A percentile compares a stretch with the other conserved stretches of the same genome.
Conservation (phyloP, 225 moss, liverwort and hornwort genomes). For the Neckera pumila region DNA sequence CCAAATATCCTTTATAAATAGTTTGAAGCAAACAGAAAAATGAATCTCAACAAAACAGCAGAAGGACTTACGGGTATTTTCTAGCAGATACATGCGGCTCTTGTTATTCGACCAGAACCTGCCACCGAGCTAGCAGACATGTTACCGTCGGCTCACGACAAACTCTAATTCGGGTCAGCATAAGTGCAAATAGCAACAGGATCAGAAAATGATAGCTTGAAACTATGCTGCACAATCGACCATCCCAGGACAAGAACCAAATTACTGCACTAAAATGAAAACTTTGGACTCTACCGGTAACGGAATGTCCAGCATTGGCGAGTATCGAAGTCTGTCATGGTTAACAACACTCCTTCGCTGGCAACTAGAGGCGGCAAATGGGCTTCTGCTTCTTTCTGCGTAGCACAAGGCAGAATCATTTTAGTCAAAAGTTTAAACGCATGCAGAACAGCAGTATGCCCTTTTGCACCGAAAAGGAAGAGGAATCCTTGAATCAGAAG, state of each 20-base stretch:
- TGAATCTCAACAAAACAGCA: not conserved
- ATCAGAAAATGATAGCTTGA: not conserved
- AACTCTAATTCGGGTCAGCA: not conserved
- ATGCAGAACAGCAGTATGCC: not conserved
- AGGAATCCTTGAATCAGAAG: too few species aligned
- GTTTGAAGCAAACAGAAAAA: not conserved
- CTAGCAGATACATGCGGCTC: conserved; percentile 45
- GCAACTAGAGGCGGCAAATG: conserved; percentile 27
- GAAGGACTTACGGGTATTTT: conserved; percentile 28
- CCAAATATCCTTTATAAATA: not conserved
- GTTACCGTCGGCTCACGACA: not conserved
- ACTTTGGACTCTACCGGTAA: conserved; percentile 15
- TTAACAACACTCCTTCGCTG: conserved; percentile 30
- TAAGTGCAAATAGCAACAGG: not conserved
- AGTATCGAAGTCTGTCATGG: conserved; percentile 42
- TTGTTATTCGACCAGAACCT: conserved; percentile 54
- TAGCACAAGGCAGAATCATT: not conserved
- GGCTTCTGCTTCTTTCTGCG: conserved; percentile 40
- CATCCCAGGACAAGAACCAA: not conserved
- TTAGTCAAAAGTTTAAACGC: not conserved
- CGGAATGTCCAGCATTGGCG: conserved; percentile 37
- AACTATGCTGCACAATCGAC: not conserved
- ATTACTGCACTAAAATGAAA: not conserved
- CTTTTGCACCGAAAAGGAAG: not conserved
- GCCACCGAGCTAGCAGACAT: not conserved